Evolutionary conservation across 352 stramenopile species (phyloP), one percentile per base, ranked within the genome.

Genomic region (Aphanomyces astaci): DNA sequence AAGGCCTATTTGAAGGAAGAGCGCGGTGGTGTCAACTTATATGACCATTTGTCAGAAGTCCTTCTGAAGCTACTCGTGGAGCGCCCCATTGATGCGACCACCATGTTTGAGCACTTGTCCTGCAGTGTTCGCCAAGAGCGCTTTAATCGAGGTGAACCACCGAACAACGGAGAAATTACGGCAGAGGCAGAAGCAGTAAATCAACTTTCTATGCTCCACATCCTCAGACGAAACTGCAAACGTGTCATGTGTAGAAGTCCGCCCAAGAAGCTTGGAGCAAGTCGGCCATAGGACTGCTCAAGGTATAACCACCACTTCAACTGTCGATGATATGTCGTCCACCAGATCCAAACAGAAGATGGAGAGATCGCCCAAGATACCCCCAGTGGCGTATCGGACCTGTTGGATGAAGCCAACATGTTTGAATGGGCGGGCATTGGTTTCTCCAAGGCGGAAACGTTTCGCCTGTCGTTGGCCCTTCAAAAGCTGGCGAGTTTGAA

Each of bases 1-100:
- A 95, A 95, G 71, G 88, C 90, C 1, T 96, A 94, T 70, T 68
- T 96, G 60, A 88, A 95, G 75, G 87, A 92, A 55, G 82, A 95
- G 43, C 72, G 71, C 5, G 46, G 57, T 4, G 86, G 85, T 33
- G 89, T 86, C 11, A 92, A 89, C 66, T 70, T 96, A 30, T 95
- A 96, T 65, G 85, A 94, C 63, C 86, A 94, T 52, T 73, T 95
- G 45, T 87, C 86, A 1, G 86, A 95, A 46, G 84, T 95, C 13
- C 71, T 95, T 55, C 77, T 95, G 53, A 95, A 94, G 73, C 87
- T 90, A 53, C 77, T 94, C 15, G 80, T 89, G 7, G 90, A 97
- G 66, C 76, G 84, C 0, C 89, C 89, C 0, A 85, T 89, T 33
- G 90, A 96, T 72, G 80, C 92, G 4, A 74, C 84, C 56, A 85